A percentile compares a stretch with the other conserved stretches of the same genome.
phyloP scores from a whole-genome alignment of 805 yeast species.

The Candida manassasensis region DNA sequence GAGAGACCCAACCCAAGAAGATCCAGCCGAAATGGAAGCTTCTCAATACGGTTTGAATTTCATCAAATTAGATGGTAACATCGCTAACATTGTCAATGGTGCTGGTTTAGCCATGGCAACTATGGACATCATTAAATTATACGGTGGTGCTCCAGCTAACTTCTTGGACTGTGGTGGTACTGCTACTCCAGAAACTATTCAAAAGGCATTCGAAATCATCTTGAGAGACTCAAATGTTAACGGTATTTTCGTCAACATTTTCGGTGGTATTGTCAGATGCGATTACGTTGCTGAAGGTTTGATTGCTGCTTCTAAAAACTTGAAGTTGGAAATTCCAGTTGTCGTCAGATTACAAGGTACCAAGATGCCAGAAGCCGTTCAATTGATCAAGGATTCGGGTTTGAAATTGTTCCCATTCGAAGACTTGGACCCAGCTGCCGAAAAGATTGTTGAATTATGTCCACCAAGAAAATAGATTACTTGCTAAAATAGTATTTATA shows the following conservation, averaged over 20 bases:
- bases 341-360: constrained; percentile 99
- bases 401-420: constrained; percentile 86
- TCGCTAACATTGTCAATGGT: constrained; percentile 98
- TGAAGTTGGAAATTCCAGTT: constrained; percentile 87
- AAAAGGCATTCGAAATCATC: constrained; percentile 92
- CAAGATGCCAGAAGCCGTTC: constrained; percentile 83
- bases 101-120: constrained; percentile 99
- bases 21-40: constrained; percentile 94
- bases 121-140: constrained; percentile 96
- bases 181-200: constrained; percentile 97
- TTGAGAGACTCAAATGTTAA: constrained; percentile 83
- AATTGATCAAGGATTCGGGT: constrained; percentile 82
- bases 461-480: constrained; percentile 18
- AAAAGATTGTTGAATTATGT: constrained; percentile 79
- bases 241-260: constrained; percentile 96
- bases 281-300: constrained; percentile 98
- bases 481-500: too few species aligned
- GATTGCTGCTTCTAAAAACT: constrained; percentile 88
- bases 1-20: constrained; percentile 98
- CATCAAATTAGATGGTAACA: constrained; percentile 96
- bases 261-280: constrained; percentile 99
- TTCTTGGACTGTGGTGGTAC: constrained; percentile 99
- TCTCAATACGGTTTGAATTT: constrained; percentile 86
- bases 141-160: constrained; percentile 99
- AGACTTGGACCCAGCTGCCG: constrained; percentile 96